Evolutionary conservation across 306 rosid genomes (phyloP).

Genomic region (Pueraria montana): DNA sequence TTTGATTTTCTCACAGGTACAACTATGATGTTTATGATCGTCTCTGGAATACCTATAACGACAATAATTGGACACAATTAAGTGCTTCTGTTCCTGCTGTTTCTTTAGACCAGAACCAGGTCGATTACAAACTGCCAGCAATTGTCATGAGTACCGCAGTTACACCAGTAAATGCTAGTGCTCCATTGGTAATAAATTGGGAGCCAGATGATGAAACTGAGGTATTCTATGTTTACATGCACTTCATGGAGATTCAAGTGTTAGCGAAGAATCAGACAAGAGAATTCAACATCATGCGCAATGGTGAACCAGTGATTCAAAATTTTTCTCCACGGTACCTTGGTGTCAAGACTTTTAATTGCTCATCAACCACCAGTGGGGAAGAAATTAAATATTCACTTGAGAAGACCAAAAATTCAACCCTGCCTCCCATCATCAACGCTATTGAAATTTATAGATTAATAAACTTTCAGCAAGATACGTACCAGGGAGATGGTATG

Average conservation of each 20-base stretch:
- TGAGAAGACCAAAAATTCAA: constrained; percentile 28
- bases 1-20: constrained; percentile 43
- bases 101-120: not conserved
- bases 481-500: constrained; percentile 54
- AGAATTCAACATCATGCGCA: constrained; percentile 22
- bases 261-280: constrained; percentile 45
- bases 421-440: constrained; percentile 53
- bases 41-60: not conserved
- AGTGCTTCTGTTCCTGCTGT: not conserved
- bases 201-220: not conserved
- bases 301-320: not conserved
- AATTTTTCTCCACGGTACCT: not conserved
- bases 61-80: not conserved
- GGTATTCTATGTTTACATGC: not conserved
- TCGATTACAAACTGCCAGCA: not conserved
- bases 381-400: not conserved
- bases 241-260: constrained; percentile 21
- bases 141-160: constrained; percentile 46
- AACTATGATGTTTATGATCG: constrained; percentile 50
- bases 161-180: constrained; percentile 31
- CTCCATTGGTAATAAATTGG: constrained; percentile 31
- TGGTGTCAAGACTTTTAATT: not conserved
- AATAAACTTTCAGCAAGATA: constrained; percentile 3
- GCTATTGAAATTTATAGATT: constrained; percentile 46
- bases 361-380: not conserved